Conservation (phyloP, 371 early-diverging fungal species). For the Mortierella polycephala region DNA sequence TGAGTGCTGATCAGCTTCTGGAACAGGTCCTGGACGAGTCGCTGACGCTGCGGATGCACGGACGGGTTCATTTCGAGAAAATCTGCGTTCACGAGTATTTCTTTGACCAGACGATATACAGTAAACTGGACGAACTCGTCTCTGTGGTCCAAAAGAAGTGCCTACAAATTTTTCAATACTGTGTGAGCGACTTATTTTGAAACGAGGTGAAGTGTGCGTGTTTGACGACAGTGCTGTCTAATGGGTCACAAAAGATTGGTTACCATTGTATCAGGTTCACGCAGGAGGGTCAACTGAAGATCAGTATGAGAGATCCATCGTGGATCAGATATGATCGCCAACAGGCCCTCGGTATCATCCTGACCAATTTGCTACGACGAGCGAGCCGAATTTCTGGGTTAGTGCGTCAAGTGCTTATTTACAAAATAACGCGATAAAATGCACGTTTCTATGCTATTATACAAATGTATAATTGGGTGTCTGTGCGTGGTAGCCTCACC, state of each 20-base stretch:
- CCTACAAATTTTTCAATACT: slow-evolving; percentile 3
- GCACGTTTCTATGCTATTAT: background rate
- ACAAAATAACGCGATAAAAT: no score
- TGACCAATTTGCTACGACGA: background rate
- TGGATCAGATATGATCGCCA: slow-evolving; percentile 8
- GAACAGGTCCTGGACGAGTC: slow-evolving; percentile 1
- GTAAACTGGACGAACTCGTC: slow-evolving; percentile 21
- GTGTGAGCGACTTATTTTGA: no score
- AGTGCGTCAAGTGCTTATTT: no score
- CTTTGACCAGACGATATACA: slow-evolving; percentile 9
- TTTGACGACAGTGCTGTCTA: background rate
- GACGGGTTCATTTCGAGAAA: background rate
- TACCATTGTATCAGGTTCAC: slow-evolving; percentile 9
- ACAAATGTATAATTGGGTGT: background rate
- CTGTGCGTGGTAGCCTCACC: background rate
- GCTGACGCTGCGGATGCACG: background rate
- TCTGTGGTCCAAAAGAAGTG: slow-evolving; percentile 2
- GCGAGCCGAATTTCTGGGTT: no score
- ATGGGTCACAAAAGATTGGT: background rate
- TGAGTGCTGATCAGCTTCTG: slow-evolving; percentile 4
- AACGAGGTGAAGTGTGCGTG: no score
- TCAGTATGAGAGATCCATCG: slow-evolving; percentile 1
- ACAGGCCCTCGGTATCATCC: background rate
- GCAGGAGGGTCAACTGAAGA: background rate
- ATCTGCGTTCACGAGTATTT: background rate